Base-by-base conservation (phyloP, 768 basidiomycete species). In the Hortiboletus campestris region DNA sequence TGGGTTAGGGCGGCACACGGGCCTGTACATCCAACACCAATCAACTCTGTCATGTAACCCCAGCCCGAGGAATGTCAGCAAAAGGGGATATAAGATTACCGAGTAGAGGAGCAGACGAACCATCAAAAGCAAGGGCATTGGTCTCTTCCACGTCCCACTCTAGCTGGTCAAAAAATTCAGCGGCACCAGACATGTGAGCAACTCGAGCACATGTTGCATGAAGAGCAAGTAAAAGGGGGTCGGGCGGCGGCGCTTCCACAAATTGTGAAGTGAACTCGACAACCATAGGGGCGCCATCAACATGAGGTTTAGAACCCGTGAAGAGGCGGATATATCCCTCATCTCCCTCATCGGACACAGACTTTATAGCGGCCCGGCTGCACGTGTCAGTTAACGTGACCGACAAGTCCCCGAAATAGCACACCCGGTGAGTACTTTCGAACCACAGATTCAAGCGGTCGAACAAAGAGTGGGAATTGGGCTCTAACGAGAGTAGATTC, bases 161-260 rank as follows among this genome's bases (percentile, higher is more conserved):
- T 35, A 58, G 0, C 19, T 25, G 34, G 8, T 59, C 38, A 49
- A 59, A 40, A 28, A 40, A 49, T 25, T 56, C 42, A 8, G 42
- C 46, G 12, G 55, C 42, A 13, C 50, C 54, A 29, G 58, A 57
- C 36, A 49, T 44, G 31, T 53, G 51, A 3, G 42, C 46, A 4
- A 46, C 25, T 25, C 25, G 25, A 25, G 25, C 25, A 25, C 25
- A 25, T 25, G 25, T 25, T 25, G 25, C 25, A 11, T 49, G 56
- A 35, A 57, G 36, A 4, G 47, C 36, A 4, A 57, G 49, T 25
- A 50, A 39, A 39, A 1, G 2, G 8, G 43, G 55, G 7, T 40
- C 6, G 5, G 45, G 55, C 12, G 45, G 49, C 1, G 36, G 47
- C 12, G 19, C 36, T 25, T 25, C 25, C 25, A 2, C 25, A 25